Base-by-base conservation (phyloP, 1,284 basidiomycete genomes). In the Melampsora larici-populina region DNA sequence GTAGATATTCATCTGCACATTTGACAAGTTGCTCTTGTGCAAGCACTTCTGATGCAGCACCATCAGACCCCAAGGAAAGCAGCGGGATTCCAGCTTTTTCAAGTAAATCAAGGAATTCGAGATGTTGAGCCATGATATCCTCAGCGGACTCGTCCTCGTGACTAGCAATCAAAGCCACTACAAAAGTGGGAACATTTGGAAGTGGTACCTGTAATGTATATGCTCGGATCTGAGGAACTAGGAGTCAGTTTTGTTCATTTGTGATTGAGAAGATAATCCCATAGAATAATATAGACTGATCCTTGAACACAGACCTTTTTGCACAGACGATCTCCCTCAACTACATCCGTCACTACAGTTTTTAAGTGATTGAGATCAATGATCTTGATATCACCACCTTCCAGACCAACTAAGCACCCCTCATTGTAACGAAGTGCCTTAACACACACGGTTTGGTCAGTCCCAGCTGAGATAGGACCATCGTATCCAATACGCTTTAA, bases 151-250 rank as follows among this genome's bases (percentile, higher is more conserved):
- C n/a, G n/a, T n/a, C n/a, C n/a, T n/a, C n/a, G n/a, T n/a, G n/a
- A n/a, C n/a, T n/a, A n/a, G n/a, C n/a, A n/a, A n/a, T n/a, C n/a
- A n/a, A n/a, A n/a, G n/a, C n/a, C n/a, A n/a, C n/a, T n/a, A n/a
- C n/a, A n/a, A n/a, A n/a, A n/a, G n/a, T n/a, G 11, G 40, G 40
- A 11, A 43, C 1, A 9, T 46, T 46, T 24, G 43, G 49, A 26
- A 70, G 33, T 8, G 26, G 68, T 2, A 67, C 33, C 24, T 67
- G 65, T 15, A 67, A 33, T 6, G 65, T 67, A n/a, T 67, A 67
- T 17, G 4, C 65, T 46, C 65, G 8, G 4, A 67, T 58, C 69
- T 70, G 46, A 60, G 8, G 36, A 18, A n/a, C n/a, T n/a, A 46
- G 4, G 11, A n/a, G 40, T n/a, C 36, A 6, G 51, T 31, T 6